These are phyloP conservation scores for Fusarium sp. DNA, from an alignment of 2,329 filamentous ascomycete genomes.

Conservation along the genomic window DNA sequence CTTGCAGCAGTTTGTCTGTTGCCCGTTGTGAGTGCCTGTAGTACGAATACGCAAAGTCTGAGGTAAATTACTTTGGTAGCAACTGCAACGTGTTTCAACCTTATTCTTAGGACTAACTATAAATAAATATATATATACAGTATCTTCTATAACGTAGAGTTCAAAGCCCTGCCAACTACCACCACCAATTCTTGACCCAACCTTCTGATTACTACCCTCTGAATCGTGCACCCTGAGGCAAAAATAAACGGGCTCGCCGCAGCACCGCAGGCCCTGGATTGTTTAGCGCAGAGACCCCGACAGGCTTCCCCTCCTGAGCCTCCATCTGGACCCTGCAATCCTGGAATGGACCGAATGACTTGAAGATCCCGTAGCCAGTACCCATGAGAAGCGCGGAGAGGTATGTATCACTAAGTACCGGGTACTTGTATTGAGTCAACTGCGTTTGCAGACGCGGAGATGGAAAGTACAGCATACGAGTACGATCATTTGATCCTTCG, in stretches of 20 bases:
- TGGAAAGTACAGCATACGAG: constrained; percentile 2
- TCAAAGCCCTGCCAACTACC: too few species aligned
- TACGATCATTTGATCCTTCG: constrained; percentile 2
- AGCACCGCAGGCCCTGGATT: neutral
- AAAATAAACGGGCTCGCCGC: constrained; percentile 7
- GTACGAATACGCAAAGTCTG: constrained; percentile 32
- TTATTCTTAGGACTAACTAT: neutral
- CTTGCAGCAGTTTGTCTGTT: neutral
- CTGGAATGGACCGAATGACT: constrained; percentile 7
- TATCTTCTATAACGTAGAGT: too few species aligned
- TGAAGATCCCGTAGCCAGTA: constrained; percentile 2
- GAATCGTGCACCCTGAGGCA: neutral
- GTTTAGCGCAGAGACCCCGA: constrained; percentile 27
- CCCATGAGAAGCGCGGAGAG: neutral
- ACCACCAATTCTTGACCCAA: neutral
- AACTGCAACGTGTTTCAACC: too few species aligned
- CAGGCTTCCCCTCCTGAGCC: constrained; percentile 27
- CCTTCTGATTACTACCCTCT: too few species aligned
- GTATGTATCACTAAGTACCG: neutral
- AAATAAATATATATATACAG: neutral
- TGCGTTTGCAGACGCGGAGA: too few species aligned
- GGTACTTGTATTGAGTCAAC: neutral
- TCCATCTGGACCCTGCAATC: constrained; percentile 1
- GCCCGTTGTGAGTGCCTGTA: neutral
- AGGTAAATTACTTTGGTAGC: neutral